These are phyloP conservation scores for Cutaneotrichosporon curvatum DNA, from an alignment of 1,284 basidiomycete genomes.

Conservation along the genomic window DNA sequence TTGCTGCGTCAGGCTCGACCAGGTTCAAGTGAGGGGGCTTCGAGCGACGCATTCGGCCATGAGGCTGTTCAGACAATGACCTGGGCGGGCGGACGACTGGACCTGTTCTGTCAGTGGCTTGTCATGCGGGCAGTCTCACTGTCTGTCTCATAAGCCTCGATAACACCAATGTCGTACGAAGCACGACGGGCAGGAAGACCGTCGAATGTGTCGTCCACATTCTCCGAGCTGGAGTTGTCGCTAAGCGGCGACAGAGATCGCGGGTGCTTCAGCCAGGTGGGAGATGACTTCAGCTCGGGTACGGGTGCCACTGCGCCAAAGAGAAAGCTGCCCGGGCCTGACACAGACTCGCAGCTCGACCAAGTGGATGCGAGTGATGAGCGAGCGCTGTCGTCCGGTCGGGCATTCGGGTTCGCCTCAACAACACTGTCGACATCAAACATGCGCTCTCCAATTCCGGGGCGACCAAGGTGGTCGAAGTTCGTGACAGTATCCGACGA, in stretches of 20 bases:
- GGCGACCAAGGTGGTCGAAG: constrained; percentile 55
- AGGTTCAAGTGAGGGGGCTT: constrained; percentile 14
- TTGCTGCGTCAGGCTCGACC: constrained; percentile 22
- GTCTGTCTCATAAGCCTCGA: neutral
- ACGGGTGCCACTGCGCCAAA: constrained; percentile 49
- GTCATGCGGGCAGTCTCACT: neutral
- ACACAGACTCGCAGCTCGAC: constrained; percentile 9
- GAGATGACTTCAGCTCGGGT: too few species aligned
- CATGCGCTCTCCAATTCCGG: constrained; percentile 81
- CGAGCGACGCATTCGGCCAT: neutral
- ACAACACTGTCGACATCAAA: constrained; percentile 56
- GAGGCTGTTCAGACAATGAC: neutral
- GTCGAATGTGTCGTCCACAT: constrained; percentile 28
- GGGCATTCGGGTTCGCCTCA: neutral
- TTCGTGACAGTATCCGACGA: too few species aligned
- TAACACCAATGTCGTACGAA: neutral
- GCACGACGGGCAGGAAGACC: constrained; percentile 11
- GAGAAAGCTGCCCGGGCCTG: constrained; percentile 49
- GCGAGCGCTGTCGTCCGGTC: neutral
- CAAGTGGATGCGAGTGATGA: constrained; percentile 9
- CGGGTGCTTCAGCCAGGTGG: too few species aligned
- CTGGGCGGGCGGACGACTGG: too few species aligned
- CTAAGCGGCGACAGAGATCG: too few species aligned
- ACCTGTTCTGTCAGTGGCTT: too few species aligned
- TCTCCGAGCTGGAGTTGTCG: neutral